Conservation (phyloP, 345 rosid genomes). For the Eutrema japonicum region DNA sequence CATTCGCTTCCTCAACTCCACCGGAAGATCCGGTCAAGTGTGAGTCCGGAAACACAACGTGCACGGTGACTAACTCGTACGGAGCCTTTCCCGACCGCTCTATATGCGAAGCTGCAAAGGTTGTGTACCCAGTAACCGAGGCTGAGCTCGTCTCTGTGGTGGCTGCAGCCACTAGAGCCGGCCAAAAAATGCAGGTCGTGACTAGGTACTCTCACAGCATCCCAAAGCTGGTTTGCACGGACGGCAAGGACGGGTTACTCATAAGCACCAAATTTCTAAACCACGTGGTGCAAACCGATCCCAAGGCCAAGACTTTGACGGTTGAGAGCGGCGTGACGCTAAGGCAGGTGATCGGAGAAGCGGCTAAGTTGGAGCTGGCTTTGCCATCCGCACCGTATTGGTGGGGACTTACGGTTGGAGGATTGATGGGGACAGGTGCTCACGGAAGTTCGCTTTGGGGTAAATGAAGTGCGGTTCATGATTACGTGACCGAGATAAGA, state of each 20-base stretch:
- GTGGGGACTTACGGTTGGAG: conserved; percentile 90
- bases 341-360: conserved; percentile 62
- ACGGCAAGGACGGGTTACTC: conserved; percentile 61
- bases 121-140: conserved; percentile 62
- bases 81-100: conserved; percentile 74
- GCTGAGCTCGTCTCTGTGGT: conserved; percentile 56
- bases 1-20: conserved; percentile 44
- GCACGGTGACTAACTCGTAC: conserved; percentile 77
- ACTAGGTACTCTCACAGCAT: conserved; percentile 73
- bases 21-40: conserved; percentile 73
- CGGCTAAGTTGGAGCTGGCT: conserved; percentile 65
- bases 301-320: conserved; percentile 47
- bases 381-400: conserved; percentile 82
- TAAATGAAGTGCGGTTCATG: conserved; percentile 77
- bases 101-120: conserved; percentile 59
- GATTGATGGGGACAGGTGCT: conserved; percentile 76
- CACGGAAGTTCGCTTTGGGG: conserved; percentile 91
- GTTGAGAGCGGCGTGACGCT: conserved; percentile 77
- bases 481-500: conserved; percentile 54
- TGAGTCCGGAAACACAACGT: conserved; percentile 44
- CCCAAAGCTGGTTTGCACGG: conserved; percentile 74
- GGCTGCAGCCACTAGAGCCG: conserved; percentile 58
- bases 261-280: conserved; percentile 74
- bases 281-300: conserved; percentile 41
- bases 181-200: conserved; percentile 64